Base-by-base conservation (phyloP, 78 protist species). In the Chrysochromulina parva region DNA sequence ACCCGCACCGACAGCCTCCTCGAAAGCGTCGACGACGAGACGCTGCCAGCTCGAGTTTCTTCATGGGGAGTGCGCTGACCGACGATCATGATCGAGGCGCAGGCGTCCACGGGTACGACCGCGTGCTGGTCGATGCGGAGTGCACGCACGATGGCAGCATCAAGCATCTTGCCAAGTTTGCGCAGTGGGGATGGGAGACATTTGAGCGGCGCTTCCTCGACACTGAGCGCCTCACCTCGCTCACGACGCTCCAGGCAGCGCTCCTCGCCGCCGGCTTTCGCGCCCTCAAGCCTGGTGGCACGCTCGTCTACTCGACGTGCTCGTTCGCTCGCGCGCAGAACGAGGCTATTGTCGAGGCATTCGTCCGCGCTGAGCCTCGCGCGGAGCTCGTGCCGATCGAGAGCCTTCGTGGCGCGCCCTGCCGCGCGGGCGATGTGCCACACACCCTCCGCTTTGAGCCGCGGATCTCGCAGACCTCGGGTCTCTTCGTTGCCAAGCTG, bases 141-240 rank as follows among this genome's bases (percentile, higher is more conserved):
- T 95, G 97, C 90, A 94, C 97, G 52, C 95, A 95, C 86, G 97
- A 95, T 81, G 97, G 95, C 22, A 80, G 90, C 1, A n/a, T 93
- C 28, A 28, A 73, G 59, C 97, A 95, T 89, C 52, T 95, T 14
- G 85, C 85, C 52, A 94, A 95, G 82, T 62, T 84, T 59, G 81
- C 7, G 62, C 66, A 48, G 76, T 28, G 52, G 88, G 95, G 95
- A 26, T 90, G 93, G 95, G 88, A 53, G 26, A 10, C 89, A 17
- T 88, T 73, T 17, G 91, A 55, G 55, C 10, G 24, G 26, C 57
- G 58, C 38, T 53, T 91, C 26, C 17, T 59, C 16, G 84, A 88
- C 58, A 69, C 67, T 13, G 90, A 20, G 58, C 74, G 81, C 22
- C 14, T 88, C 10, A 48, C 13, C 14, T 0, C 2, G 0, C 53